A percentile compares a stretch with the other conserved stretches of the same genome.
Conservation (phyloP, 345 rosid species). For the Erodium maritimum region DNA sequence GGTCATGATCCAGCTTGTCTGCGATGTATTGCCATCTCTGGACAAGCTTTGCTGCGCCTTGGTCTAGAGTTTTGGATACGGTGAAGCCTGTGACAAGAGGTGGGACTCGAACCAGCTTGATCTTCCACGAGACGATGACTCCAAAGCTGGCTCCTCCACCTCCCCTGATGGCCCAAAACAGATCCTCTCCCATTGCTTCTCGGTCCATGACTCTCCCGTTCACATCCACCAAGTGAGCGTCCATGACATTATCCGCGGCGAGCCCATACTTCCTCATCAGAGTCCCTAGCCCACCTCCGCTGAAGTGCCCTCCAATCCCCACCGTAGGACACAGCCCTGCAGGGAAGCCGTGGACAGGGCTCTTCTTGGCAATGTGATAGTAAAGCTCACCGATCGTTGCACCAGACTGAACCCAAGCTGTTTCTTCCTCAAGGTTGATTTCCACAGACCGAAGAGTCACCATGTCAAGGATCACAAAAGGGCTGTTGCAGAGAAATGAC, state of each 20-base stretch:
- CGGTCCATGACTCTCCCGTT: slow-evolving; percentile 26
- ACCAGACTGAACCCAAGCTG: slow-evolving; percentile 39
- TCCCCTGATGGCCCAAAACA: slow-evolving; percentile 51
- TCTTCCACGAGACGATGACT: slow-evolving; percentile 31
- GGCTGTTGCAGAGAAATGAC: slow-evolving; percentile 24
- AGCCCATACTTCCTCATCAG: slow-evolving; percentile 40
- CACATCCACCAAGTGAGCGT: slow-evolving; percentile 29
- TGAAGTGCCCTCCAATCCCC: slow-evolving; percentile 33
- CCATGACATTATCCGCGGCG: slow-evolving; percentile 30
- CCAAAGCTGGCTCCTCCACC: slow-evolving; percentile 48
- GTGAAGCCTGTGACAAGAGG: slow-evolving; percentile 27
- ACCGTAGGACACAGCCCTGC: slow-evolving; percentile 36
- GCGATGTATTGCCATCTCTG: slow-evolving; percentile 32
- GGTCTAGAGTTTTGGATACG: slow-evolving; percentile 12
- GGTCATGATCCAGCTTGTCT: slow-evolving; percentile 19
- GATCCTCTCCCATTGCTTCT: slow-evolving; percentile 36
- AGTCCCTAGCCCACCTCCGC: slow-evolving; percentile 33
- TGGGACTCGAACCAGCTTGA: slow-evolving; percentile 34
- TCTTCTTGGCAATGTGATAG: slow-evolving; percentile 25
- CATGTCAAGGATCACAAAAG: slow-evolving; percentile 32
- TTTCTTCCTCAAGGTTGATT: slow-evolving; percentile 13
- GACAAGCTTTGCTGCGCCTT: slow-evolving; percentile 22
- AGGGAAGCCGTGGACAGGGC: slow-evolving; percentile 31
- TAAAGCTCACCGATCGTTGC: slow-evolving; percentile 41
- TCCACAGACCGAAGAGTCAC: slow-evolving; percentile 20